Evolutionary conservation across 805 yeast genomes (phyloP).

Genomic region (Cyberlindnera misumaiensis): DNA sequence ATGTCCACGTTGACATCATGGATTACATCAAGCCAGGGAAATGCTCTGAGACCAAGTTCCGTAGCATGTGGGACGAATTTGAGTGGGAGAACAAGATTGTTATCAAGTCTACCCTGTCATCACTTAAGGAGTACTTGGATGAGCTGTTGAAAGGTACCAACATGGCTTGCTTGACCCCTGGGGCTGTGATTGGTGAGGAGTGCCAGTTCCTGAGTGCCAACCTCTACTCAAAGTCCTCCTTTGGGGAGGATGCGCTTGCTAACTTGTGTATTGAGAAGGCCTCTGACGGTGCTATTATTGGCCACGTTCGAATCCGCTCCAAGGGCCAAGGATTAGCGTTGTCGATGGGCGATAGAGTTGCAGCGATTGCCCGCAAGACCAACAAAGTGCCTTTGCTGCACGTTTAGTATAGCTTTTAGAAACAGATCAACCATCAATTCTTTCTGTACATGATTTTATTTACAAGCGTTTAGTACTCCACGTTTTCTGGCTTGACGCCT

Average conservation of each 20-base stretch:
- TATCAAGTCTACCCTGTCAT: slow-evolving; percentile 55
- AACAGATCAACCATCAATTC: not conserved
- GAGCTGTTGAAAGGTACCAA: slow-evolving; percentile 76
- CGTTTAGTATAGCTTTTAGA: slow-evolving; percentile 20
- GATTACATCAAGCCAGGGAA: slow-evolving; percentile 96
- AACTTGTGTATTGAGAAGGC: slow-evolving; percentile 88
- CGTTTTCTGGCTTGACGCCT: slow-evolving; percentile 19
- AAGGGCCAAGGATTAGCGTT: slow-evolving; percentile 97
- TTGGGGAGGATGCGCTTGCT: slow-evolving; percentile 97
- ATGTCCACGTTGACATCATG: slow-evolving; percentile 93
- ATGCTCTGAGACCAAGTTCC: slow-evolving; percentile 82
- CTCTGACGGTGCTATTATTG: slow-evolving; percentile 68
- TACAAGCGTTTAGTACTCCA: slow-evolving; percentile 15
- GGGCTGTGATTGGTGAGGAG: slow-evolving; percentile 83
- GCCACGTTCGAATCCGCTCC: slow-evolving; percentile 93
- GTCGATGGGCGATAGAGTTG: slow-evolving; percentile 90
- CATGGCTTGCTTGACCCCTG: slow-evolving; percentile 90
- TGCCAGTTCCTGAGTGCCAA: slow-evolving; percentile 93
- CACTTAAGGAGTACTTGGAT: slow-evolving; percentile 73
- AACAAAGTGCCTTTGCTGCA: slow-evolving; percentile 29
- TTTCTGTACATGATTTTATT: not conserved
- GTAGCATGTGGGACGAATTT: slow-evolving; percentile 98
- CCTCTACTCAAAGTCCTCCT: slow-evolving; percentile 82
- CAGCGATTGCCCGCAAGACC: slow-evolving; percentile 63
- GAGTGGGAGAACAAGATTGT: slow-evolving; percentile 71